phyloP scores from a whole-genome alignment of 768 basidiomycete species.

The Mycena metata region DNA sequence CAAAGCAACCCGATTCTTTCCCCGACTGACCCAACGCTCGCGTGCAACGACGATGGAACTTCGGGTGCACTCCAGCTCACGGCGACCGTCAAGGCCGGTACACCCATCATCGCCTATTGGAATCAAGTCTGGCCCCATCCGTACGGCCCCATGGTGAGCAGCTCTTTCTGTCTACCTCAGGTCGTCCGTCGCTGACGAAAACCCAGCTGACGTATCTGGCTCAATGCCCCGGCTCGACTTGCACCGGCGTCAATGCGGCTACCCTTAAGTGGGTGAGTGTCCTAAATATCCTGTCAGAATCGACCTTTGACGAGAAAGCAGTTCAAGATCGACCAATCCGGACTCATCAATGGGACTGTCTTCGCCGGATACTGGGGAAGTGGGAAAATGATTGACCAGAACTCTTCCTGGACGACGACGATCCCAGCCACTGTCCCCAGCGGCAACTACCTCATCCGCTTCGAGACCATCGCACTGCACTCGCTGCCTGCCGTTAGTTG shows the following conservation, averaged over 20 bases:
- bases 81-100: slow-evolving; percentile 58
- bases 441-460: slow-evolving; percentile 62
- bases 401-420: slow-evolving; percentile 61
- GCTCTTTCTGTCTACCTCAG: not conserved
- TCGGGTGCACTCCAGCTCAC: slow-evolving; percentile 58
- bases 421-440: slow-evolving; percentile 60
- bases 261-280: slow-evolving; percentile 58
- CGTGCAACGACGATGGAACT: slow-evolving; percentile 61
- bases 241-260: slow-evolving; percentile 54
- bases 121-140: slow-evolving; percentile 61
- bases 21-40: slow-evolving; percentile 54
- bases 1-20: slow-evolving; percentile 57
- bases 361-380: slow-evolving; percentile 56
- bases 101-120: slow-evolving; percentile 60
- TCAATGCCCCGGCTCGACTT: slow-evolving; percentile 58
- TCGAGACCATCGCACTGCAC: slow-evolving; percentile 64
- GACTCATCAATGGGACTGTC: slow-evolving; percentile 60
- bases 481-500: slow-evolving; percentile 63
- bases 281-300: not conserved
- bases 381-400: slow-evolving; percentile 60
- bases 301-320: slow-evolving; percentile 12
- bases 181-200: not conserved
- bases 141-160: slow-evolving; percentile 57
- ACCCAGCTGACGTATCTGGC: slow-evolving; percentile 59
- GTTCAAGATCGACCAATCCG: slow-evolving; percentile 65